A percentile compares a stretch with the other conserved stretches of the same genome.
Conservation (phyloP, 306 rosid genomes). For the Pueraria montana region DNA sequence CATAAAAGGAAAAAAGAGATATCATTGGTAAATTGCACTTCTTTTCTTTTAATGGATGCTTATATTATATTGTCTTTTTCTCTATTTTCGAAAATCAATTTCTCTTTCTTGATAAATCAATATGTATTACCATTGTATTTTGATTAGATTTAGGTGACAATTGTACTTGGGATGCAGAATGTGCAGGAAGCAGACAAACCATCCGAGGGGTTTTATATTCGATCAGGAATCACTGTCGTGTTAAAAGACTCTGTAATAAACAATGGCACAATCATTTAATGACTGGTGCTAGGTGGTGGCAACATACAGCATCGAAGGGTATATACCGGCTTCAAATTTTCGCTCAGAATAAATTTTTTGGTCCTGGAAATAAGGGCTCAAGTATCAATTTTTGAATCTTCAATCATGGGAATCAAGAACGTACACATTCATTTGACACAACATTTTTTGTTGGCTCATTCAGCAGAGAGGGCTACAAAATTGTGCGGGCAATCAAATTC, state of each 20-base stretch:
- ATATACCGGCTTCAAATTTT: constrained; percentile 23
- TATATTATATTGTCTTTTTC: background rate
- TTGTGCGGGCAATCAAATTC: constrained; percentile 36
- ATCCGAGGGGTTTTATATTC: constrained; percentile 58
- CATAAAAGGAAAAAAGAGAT: no score
- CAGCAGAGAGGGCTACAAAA: constrained; percentile 24
- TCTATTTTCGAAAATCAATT: background rate
- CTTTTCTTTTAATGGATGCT: background rate
- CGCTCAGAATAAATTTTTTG: constrained; percentile 28
- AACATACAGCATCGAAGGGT: background rate
- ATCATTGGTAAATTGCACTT: no score
- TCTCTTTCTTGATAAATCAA: background rate
- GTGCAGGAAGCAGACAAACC: constrained; percentile 63
- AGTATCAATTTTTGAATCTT: constrained; percentile 49
- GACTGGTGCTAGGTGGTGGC: background rate
- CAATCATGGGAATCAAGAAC: constrained; percentile 31
- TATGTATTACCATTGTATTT: background rate
- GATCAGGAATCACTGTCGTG: constrained; percentile 61
- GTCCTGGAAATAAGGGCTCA: constrained; percentile 39
- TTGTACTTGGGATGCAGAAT: constrained; percentile 51
- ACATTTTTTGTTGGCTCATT: constrained; percentile 30
- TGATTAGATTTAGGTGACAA: constrained; percentile 1
- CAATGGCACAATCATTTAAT: constrained; percentile 55
- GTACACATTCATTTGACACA: constrained; percentile 35
- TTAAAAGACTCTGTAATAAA: constrained; percentile 51